Base-by-base conservation (phyloP, 2,329 filamentous ascomycete genomes). In the Tolypocladium pustulatum region DNA sequence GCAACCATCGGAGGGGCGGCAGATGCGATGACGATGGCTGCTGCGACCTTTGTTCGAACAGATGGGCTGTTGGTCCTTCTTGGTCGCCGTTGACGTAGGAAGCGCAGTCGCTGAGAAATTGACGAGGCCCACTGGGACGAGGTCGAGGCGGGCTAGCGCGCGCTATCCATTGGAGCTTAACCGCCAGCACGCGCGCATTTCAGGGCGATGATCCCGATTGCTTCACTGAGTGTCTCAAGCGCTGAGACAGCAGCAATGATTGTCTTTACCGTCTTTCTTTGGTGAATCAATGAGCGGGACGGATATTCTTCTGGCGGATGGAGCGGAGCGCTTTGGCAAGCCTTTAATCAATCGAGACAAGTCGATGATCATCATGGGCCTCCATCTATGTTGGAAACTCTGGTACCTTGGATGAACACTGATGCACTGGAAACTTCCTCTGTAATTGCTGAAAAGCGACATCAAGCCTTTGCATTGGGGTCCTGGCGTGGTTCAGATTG, bases 1-100 rank as follows among this genome's bases (percentile, higher is more conserved):
- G 54, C 59, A 56, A 41, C 32, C 59, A 61, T 61, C 41, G 38
- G 25, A 12, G 20, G 30, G 4, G 49, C 54, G 27, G 43, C 17
- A n/a, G 32, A 32, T 9, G 25, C 36, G 54, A 41, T 7, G 54
- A 41, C 9, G 27, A 27, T 55, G 54, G 36, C 27, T 55, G 54
- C 54, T 43, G 25, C 10, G 37, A 38, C 17, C 12, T 3, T 20
- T 4, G 8, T 1, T 8, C 1, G 41, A 22, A 46, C 41, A 7
- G 41, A 22, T 22, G 32, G 10, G 30, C 30, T 53, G 27, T 22
- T 52, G 46, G 32, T 34, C 6, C 9, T 30, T 3, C 25, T 10
- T 4, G n/a, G 27, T 49, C 46, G 27, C 8, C 49, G 46, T 32
- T 32, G 49, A 52, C 20, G 49, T 34, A 13, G 49, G 49, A 34